Conservation (phyloP, 371 early-diverging fungal genomes). For the Zopfochytrium polystomum region DNA sequence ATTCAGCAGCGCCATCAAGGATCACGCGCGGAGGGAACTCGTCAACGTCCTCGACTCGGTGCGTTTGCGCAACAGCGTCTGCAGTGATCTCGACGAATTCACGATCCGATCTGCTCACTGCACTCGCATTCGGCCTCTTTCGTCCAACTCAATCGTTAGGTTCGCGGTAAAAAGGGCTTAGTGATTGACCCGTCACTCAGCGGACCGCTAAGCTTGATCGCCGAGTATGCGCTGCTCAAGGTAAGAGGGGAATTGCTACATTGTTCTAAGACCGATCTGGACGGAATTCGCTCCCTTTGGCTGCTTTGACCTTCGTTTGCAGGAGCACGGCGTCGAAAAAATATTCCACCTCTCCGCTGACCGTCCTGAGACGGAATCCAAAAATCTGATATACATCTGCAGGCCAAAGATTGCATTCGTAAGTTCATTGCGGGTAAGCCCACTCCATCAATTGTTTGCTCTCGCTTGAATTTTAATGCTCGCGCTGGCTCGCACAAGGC, state of each 20-base stretch:
- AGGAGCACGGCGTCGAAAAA: conserved; percentile 94
- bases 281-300: too few species aligned
- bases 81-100: too few species aligned
- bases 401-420: conserved; percentile 74
- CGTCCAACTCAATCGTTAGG: conserved; percentile 47
- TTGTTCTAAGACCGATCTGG: neutral
- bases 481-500: too few species aligned
- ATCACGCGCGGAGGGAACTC: conserved; percentile 67
- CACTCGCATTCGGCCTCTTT: neutral
- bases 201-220: conserved; percentile 80
- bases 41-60: conserved; percentile 74
- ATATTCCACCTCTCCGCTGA: conserved; percentile 68
- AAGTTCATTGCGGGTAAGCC: conserved; percentile 74
- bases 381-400: conserved; percentile 76
- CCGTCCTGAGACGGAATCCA: conserved; percentile 56
- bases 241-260: conserved; percentile 50
- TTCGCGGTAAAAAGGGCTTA: conserved; percentile 83
- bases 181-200: conserved; percentile 81
- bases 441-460: too few species aligned
- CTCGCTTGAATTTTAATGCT: too few species aligned
- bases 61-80: too few species aligned
- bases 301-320: too few species aligned
- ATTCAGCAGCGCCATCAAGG: too few species aligned
- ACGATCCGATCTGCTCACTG: neutral
- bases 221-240: conserved; percentile 80